Base-by-base conservation (phyloP, 257 asterid genomes). In the Salvia miltiorrhiza region DNA sequence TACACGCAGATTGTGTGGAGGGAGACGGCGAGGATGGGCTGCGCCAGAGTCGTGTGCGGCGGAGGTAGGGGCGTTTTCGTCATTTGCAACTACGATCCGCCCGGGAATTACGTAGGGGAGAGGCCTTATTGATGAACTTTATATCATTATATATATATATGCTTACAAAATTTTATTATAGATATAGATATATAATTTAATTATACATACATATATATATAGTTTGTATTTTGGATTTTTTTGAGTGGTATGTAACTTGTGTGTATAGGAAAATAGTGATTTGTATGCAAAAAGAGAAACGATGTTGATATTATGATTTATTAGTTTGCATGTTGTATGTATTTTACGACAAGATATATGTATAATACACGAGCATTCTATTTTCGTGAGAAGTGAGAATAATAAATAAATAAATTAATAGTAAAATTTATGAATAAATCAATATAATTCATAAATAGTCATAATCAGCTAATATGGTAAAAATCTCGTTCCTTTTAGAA, bases 1-100 rank as follows among this genome's bases (percentile, higher is more conserved):
- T 84, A 79, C 26, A 84, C 89, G 4, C 89, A 84, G 60, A 73
- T 84, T 12, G 85, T 84, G 40, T 84, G 89, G 89, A 71, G 66
- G 26, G 76, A 59, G 11, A 79, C 80, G 0, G 62, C 63, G n/a
- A 59, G 75, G 9, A 45, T 84, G 5, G 87, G 89, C 54, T 84
- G 89, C 8, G 87, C 87, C 1, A 69, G 77, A 28, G 78, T 76
- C 14, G 73, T 44, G 33, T 84, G 89, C 8, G 39, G 55, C 35
- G 54, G 30, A 11, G 85, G 76, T 0, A 64, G 75, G 23, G 82
- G 84, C 1, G 82, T 76, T 16, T 84, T 81, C 69, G 78, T 81
- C 67, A 77, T 66, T 13, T 84, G 89, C 75, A 77, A 66, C 21
- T 84, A 84, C 70, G 72, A 78, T 61, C 89, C 89, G 10, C 86